These are phyloP conservation scores for Saccharomyces hybrid DNA, from an alignment of 1,139 yeast genomes.

Conservation along the genomic window DNA sequence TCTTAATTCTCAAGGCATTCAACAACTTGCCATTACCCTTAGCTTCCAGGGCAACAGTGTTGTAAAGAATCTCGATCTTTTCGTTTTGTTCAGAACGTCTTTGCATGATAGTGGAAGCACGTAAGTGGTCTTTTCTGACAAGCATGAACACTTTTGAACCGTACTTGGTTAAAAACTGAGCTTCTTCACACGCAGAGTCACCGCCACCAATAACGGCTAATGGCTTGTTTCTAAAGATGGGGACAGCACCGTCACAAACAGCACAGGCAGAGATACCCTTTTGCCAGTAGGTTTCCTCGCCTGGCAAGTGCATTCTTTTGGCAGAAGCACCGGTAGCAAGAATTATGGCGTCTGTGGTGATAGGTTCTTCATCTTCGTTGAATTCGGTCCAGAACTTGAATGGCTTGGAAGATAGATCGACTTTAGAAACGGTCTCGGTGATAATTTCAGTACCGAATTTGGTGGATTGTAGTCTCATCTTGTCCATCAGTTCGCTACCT, in stretches of 20 bases:
- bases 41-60: conserved; percentile 81
- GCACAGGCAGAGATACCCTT: conserved; percentile 99
- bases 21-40: conserved; percentile 85
- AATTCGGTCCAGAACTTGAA: conserved; percentile 97
- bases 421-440: conserved; percentile 89
- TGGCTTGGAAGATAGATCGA: conserved; percentile 78
- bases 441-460: conserved; percentile 88
- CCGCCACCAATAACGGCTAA: conserved; percentile 98
- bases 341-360: conserved; percentile 86
- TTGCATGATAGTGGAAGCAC: conserved; percentile 96
- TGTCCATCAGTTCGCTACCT: conserved; percentile 84
- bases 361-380: conserved; percentile 80
- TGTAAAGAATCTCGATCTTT: conserved; percentile 83
- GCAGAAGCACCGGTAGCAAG: conserved; percentile 98
- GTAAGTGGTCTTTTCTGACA: conserved; percentile 86
- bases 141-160: conserved; percentile 90
- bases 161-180: conserved; percentile 89
- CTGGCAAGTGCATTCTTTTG: conserved; percentile 85
- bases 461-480: conserved; percentile 81
- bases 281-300: conserved; percentile 98
- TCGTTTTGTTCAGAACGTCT: conserved; percentile 78
- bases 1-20: conserved; percentile 51
- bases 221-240: conserved; percentile 95
- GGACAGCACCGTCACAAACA: conserved; percentile 98
- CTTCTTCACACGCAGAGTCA: conserved; percentile 99